Conservation (phyloP, 2,329 filamentous ascomycete species). For the Cytospora piceae region DNA sequence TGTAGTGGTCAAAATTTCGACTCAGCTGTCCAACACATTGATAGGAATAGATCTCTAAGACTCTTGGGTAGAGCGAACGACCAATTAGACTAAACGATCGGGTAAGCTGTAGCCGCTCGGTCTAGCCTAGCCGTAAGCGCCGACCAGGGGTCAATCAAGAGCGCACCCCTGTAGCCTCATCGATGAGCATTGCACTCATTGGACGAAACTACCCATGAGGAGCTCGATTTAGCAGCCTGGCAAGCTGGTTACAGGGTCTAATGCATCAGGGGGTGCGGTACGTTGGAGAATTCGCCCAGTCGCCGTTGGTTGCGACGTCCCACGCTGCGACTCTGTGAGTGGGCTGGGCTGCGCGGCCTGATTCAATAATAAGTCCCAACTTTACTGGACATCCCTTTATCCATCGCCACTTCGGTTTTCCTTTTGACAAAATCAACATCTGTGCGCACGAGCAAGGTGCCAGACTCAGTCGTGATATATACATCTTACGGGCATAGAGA, state of each 20-base stretch:
- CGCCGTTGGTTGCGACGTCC: slow-evolving; percentile 21
- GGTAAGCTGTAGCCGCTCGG: slow-evolving; percentile 17
- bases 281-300: slow-evolving; percentile 9
- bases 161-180: slow-evolving; percentile 25
- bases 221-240: slow-evolving; percentile 18
- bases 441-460: background rate
- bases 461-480: background rate
- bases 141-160: slow-evolving; percentile 13
- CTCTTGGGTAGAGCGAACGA: background rate
- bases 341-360: background rate
- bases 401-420: background rate
- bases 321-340: slow-evolving; percentile 11
- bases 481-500: background rate
- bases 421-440: background rate
- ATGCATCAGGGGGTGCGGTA: slow-evolving; percentile 4
- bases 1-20: background rate
- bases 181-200: slow-evolving; percentile 16
- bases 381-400: background rate
- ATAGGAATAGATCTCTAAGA: slow-evolving; percentile 1
- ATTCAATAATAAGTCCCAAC: background rate
- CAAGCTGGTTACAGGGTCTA: background rate
- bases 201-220: slow-evolving; percentile 8
- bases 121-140: slow-evolving; percentile 18
- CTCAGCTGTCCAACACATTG: background rate
- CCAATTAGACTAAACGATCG: background rate